Percentiles rank a stretch among this genome's conserved stretches.
Conservation (phyloP, 78 protist genomes). For the Fonticula alba region DNA sequence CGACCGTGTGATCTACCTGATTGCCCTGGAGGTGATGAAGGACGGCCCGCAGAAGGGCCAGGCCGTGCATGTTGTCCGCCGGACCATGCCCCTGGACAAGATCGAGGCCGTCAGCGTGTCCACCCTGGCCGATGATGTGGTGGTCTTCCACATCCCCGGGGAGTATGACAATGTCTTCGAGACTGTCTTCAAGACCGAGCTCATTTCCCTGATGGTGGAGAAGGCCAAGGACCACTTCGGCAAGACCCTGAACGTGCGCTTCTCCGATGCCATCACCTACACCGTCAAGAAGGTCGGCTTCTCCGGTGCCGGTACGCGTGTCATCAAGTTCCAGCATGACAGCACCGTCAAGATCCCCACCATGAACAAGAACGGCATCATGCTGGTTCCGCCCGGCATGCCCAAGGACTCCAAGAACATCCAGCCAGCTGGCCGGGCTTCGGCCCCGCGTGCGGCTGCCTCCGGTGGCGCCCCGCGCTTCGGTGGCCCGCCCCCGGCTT, state of each 20-base stretch:
- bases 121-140: background rate
- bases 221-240: background rate
- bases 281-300: background rate
- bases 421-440: background rate
- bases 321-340: background rate
- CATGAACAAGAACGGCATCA: background rate
- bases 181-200: slow-evolving; percentile 15
- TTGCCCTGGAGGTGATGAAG: slow-evolving; percentile 13
- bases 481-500: too few species aligned
- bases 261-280: background rate
- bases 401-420: background rate
- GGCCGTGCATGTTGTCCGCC: background rate
- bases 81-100: background rate
- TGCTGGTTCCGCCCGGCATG: background rate
- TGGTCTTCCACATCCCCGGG: background rate
- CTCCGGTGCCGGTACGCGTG: background rate
- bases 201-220: background rate
- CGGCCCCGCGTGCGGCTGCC: background rate
- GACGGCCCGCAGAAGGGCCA: slow-evolving; percentile 13
- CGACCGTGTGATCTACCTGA: slow-evolving; percentile 29
- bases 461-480: background rate
- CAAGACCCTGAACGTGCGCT: background rate
- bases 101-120: background rate
- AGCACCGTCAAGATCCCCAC: too few species aligned
- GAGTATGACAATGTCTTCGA: slow-evolving; percentile 5